These are phyloP conservation scores for Ceratocystis ficicola DNA, from an alignment of 2,329 filamentous ascomycete genomes.

Conservation along the genomic window DNA sequence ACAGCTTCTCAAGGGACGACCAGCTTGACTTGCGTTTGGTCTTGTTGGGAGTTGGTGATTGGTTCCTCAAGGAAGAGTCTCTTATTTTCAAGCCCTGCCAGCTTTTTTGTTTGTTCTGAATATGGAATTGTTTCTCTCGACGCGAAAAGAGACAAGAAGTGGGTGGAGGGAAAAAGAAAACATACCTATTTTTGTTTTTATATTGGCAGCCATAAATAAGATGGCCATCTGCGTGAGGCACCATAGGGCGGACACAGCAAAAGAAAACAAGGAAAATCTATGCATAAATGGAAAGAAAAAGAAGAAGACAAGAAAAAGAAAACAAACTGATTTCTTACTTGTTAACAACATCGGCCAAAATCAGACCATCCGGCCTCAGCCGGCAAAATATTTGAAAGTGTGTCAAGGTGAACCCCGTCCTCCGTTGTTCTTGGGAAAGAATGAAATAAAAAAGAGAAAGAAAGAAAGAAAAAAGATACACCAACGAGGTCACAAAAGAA, in stretches of 20 bases:
- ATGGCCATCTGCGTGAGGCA: neutral
- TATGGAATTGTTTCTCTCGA: neutral
- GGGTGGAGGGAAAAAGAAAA: neutral
- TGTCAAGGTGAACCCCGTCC: too few relatives aligned
- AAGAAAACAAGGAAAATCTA: neutral
- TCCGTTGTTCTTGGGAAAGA: neutral
- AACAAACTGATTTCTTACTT: neutral
- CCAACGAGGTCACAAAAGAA: neutral
- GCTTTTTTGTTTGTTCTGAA: neutral
- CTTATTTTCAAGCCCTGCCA: neutral
- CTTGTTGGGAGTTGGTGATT: too few relatives aligned
- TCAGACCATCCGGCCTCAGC: too few relatives aligned
- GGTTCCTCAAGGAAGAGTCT: too few relatives aligned
- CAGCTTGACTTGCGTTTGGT: too few relatives aligned
- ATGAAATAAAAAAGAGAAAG: neutral
- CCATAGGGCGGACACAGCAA: neutral
- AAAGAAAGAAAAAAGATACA: neutral
- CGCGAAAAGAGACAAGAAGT: neutral
- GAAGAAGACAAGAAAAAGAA: neutral
- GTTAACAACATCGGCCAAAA: too few relatives aligned
- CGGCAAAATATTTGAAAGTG: too few relatives aligned
- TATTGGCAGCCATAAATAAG: neutral
- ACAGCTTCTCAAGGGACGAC: too few relatives aligned
- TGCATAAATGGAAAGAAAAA: neutral
- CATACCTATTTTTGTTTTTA: neutral